Percentiles rank a stretch among this genome's conserved stretches.
These are phyloP conservation scores for Russula sp. DNA, from an alignment of 768 basidiomycete species.

Conservation along the genomic window DNA sequence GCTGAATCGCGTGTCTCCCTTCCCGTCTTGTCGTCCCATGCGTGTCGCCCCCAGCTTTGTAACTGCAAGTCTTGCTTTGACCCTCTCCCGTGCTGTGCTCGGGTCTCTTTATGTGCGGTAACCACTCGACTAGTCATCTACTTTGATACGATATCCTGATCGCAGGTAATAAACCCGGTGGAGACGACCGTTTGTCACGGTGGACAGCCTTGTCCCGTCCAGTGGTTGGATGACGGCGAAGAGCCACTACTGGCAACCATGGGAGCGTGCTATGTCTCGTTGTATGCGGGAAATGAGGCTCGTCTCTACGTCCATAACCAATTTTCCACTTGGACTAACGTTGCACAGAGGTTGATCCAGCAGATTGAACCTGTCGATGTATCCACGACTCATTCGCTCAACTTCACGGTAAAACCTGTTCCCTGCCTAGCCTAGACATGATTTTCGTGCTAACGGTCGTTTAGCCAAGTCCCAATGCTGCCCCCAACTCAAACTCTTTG, in stretches of 20 bases:
- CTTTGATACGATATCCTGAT: neutral
- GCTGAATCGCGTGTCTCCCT: neutral
- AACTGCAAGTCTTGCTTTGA: neutral
- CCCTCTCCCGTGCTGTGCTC: neutral
- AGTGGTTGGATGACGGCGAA: constrained; percentile 64
- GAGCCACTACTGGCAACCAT: constrained; percentile 49
- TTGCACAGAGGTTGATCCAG: constrained; percentile 53
- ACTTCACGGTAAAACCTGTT: constrained; percentile 50
- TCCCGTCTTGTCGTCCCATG: constrained; percentile 2
- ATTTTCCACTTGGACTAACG: neutral
- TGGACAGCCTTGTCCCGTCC: constrained; percentile 51
- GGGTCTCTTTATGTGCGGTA: constrained; percentile 23
- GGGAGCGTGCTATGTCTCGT: constrained; percentile 51
- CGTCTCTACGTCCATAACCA: constrained; percentile 11
- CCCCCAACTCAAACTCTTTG: constrained; percentile 58
- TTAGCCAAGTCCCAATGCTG: constrained; percentile 52
- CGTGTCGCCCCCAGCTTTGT: constrained; percentile 9
- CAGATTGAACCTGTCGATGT: constrained; percentile 56
- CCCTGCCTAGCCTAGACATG: neutral
- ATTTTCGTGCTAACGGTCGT: constrained; percentile 2
- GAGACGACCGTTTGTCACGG: constrained; percentile 43
- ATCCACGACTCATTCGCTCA: constrained; percentile 43
- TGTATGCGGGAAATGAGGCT: constrained; percentile 56
- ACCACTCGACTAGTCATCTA: neutral
- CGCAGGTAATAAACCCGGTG: constrained; percentile 19